Evolutionary conservation across 148 eudicot species (phyloP), one percentile per base, ranked within the genome.

Genomic region (Bassia scoparia): DNA sequence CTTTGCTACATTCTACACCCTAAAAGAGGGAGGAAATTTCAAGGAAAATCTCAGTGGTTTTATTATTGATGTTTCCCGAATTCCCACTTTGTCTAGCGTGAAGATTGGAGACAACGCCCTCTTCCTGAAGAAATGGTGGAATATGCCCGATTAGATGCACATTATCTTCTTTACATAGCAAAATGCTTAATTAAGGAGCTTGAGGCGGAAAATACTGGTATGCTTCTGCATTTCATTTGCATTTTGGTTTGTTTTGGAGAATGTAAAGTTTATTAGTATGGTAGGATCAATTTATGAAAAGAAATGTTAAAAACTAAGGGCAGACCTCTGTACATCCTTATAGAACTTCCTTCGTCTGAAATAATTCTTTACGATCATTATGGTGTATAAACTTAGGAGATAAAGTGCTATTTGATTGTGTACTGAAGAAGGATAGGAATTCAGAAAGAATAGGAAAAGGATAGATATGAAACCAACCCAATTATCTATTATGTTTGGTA

Each of bases 61-160:
- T 60, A 21, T 16, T 18, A 62, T 48, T 69, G 52, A 48, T 79
- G 20, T 38, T 34, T 29, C 41, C n/a, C n/a, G n/a, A n/a, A 54
- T 35, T 70, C 48, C 63, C 13, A 30, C 53, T 67, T 21, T 80
- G 61, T 46, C 67, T 79, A 95, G 97, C 87, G 85, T 72, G 99
- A 92, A 84, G 99, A 95, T 83, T 95, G 99, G 99, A 89, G 96
- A 76, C 97, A 89, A 61, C 93, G 99, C 68, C 97, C 99, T 24
- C 79, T 95, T 67, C 84, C 96, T 44, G 75, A 74, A 70, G 96
- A 91, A 72, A 95, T 95, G 99, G 79, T 90, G 62, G 80, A 84
- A 43, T 95, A 95, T 83, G 92, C 99, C 72, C 90, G 84, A 79
- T 79, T 81, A 31, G 99, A 95, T 86, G 97, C 96, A 71, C 99